These are phyloP conservation scores for Telfairia occidentalis DNA, from an alignment of 331 rosid species.

Conservation along the genomic window DNA sequence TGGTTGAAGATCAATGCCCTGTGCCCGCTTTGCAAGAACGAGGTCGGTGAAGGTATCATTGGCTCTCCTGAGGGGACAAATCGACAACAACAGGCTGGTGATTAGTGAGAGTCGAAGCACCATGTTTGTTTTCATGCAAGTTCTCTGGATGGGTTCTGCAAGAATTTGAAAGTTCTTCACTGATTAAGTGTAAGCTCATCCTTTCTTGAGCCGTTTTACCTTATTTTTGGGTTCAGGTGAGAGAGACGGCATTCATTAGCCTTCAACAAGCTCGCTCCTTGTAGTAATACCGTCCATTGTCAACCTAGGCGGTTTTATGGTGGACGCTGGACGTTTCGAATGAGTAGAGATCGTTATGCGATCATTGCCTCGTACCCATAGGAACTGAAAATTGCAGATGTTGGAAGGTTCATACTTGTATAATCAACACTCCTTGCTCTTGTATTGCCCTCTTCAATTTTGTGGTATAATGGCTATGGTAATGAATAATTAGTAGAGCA, in stretches of 20 bases:
- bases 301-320: not conserved
- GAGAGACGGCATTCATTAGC: not conserved
- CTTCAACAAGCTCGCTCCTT: not conserved
- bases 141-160: slow-evolving; percentile 4
- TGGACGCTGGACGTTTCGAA: not conserved
- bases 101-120: slow-evolving; percentile 21
- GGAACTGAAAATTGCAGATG: not conserved
- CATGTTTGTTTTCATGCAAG: slow-evolving; percentile 21
- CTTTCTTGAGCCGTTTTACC: not conserved
- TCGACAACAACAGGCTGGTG: slow-evolving; percentile 31
- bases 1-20: slow-evolving; percentile 81
- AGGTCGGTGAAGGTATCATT: slow-evolving; percentile 34
- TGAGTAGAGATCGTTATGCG: not conserved
- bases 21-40: slow-evolving; percentile 80
- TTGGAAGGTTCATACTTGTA: slow-evolving; percentile 8
- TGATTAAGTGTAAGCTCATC: not conserved
- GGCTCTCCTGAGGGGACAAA: slow-evolving; percentile 20
- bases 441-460: slow-evolving; percentile 10
- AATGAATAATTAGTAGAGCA: not conserved
- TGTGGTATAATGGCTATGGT: slow-evolving; percentile 7
- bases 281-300: not conserved
- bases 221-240: not conserved
- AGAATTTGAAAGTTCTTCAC: not conserved
- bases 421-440: slow-evolving; percentile 7
- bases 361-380: not conserved